Base-by-base conservation (phyloP, 2,329 filamentous ascomycete species). In the Ophiocordyceps sinensis region DNA sequence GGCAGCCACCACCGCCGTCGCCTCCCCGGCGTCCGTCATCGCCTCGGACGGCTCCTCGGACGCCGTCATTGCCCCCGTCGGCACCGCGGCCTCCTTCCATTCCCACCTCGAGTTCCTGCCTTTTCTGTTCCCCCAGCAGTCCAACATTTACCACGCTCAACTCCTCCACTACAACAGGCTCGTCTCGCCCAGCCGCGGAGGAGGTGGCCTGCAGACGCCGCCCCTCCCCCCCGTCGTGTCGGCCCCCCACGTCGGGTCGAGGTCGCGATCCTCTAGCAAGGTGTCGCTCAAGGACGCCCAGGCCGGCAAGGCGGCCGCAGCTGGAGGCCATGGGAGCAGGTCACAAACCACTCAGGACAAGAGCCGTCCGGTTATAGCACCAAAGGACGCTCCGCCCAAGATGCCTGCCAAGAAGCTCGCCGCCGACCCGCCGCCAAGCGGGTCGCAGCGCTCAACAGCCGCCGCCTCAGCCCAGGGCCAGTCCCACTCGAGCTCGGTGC, bases 401-500 rank as follows among this genome's bases (percentile, higher is more conserved):
- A 73, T 75, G 70, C 58, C 67, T 45, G 54, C 62, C 39, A 68
- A 70, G 50, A 65, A 70, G 51, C 66, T 68, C 39, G 44, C 49
- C 23, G 43, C 50, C 32, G 58, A 63, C 41, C 43, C 49, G 36
- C 45, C 53, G 42, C 60, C 55, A 49, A 55, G 47, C 42, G 51
- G 51, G 32, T 51, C 55, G 37, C 56, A 49, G 40, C 48, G 55
- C 48, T 49, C 54, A 44, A 43, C 54, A 19, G 46, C 54, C 34
- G 34, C 41, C 8, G 36, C 38, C 13, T 13, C 41, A 3, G 50
- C 51, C 23, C 53, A 58, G 39, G 54, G 51, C 26, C 57, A 60
- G 41, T 53, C 63, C 13, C 71, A 93, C 56, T 93, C 89, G 21
- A 94, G 74, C 57, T 96, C 89, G 9, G 85, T 95, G 38, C 89